These are phyloP conservation scores for Leptographium galeiforme DNA, from an alignment of 2,329 filamentous ascomycete genomes.

Conservation along the genomic window DNA sequence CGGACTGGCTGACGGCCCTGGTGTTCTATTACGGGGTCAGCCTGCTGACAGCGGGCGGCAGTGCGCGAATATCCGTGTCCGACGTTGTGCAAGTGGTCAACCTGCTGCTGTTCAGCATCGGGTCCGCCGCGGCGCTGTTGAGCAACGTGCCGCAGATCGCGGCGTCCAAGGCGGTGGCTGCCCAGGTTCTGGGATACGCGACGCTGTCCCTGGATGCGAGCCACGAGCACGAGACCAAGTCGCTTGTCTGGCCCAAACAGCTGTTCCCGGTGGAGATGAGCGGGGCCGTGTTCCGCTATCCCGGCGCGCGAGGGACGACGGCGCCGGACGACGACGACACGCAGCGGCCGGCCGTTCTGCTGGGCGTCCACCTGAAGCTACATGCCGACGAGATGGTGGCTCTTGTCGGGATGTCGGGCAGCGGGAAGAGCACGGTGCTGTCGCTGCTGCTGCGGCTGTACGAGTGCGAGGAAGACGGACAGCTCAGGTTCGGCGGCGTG, in stretches of 20 bases:
- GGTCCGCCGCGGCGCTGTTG: constrained; percentile 56
- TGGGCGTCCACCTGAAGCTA: constrained; percentile 53
- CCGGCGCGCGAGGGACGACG: constrained; percentile 20
- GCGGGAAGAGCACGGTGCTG: constrained; percentile 80
- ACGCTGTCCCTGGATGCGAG: constrained; percentile 40
- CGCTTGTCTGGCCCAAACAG: constrained; percentile 14
- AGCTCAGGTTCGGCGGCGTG: constrained; percentile 44
- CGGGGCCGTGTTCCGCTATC: constrained; percentile 59
- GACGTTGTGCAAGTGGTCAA: constrained; percentile 66
- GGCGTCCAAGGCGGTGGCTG: constrained; percentile 57
- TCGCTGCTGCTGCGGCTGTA: constrained; percentile 65
- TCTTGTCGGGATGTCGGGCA: constrained; percentile 72
- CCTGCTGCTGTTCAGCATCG: constrained; percentile 71
- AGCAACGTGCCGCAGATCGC: constrained; percentile 70
- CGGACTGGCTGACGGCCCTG: constrained; percentile 60
- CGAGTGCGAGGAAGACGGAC: constrained; percentile 10
- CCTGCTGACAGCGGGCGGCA: constrained; percentile 35
- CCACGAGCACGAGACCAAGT: constrained; percentile 34
- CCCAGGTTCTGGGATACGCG: constrained; percentile 57
- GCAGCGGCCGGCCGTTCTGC: constrained; percentile 33
- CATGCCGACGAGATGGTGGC: constrained; percentile 52
- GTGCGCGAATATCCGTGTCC: constrained; percentile 16
- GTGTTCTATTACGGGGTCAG: constrained; percentile 73
- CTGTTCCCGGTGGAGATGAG: constrained; percentile 37
- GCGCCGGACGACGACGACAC: no score